These are phyloP conservation scores for Euphorbia lathyris DNA, from an alignment of 345 rosid species.

Conservation along the genomic window DNA sequence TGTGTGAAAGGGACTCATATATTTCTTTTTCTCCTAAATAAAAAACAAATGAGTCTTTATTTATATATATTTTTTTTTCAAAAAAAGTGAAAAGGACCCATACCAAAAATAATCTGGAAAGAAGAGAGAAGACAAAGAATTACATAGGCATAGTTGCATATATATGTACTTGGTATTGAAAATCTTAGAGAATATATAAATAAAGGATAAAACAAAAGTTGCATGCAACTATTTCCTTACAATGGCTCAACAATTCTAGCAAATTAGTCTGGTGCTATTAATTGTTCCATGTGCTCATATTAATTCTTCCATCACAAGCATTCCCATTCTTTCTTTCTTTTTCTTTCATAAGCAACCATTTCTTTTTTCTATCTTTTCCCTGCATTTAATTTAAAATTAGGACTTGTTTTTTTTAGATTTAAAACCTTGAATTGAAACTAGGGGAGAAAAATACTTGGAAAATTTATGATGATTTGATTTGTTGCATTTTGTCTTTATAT, in stretches of 20 bases:
- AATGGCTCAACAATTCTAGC: conserved; percentile 58
- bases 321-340: conserved; percentile 24
- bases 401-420: no score
- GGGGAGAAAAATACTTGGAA: background rate
- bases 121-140: conserved; percentile 23
- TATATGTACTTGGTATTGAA: conserved; percentile 17
- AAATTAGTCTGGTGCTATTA: conserved; percentile 37
- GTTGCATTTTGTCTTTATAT: background rate
- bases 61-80: no score
- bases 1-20: no score
- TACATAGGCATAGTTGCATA: conserved; percentile 24
- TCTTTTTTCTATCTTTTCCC: no score
- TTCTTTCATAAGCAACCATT: conserved; percentile 25
- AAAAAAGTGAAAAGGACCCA: conserved; percentile 44
- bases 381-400: no score
- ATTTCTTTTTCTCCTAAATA: no score
- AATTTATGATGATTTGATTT: background rate
- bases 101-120: conserved; percentile 34
- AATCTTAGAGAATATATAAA: conserved; percentile 17
- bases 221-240: conserved; percentile 25
- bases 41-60: no score
- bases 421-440: no score
- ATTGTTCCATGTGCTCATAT: conserved; percentile 54
- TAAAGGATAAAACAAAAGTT: conserved; percentile 21
- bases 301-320: conserved; percentile 48